Evolutionary conservation across 164 flowering plant genomes (phyloP).

Genomic region (Sextonia rubra): DNA sequence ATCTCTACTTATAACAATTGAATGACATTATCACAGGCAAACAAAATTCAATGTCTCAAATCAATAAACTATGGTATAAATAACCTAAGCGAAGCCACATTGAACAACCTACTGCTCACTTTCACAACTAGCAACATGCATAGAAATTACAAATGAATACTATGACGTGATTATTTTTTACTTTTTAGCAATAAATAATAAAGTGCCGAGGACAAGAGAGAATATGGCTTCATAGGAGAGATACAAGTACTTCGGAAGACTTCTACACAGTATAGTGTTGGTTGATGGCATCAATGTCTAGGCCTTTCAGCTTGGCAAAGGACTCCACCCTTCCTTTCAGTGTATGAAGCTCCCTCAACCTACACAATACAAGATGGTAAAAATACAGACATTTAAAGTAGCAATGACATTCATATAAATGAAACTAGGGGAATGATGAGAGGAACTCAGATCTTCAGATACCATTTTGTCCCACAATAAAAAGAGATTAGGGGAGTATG

Average conservation of each 20-base stretch:
- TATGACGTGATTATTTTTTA: neutral
- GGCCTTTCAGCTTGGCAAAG: conserved; percentile 52
- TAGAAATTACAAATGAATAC: too few species aligned
- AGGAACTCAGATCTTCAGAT: neutral
- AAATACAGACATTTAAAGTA: neutral
- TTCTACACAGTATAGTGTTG: conserved; percentile 52
- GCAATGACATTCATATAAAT: neutral
- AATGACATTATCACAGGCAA: too few species aligned
- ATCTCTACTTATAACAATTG: too few species aligned
- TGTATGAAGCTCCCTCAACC: conserved; percentile 69
- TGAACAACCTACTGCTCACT: too few species aligned
- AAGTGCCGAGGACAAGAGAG: neutral
- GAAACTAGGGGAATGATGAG: neutral
- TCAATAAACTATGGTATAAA: too few species aligned
- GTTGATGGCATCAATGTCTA: conserved; percentile 51
- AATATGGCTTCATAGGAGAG: neutral
- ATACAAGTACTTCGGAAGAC: neutral
- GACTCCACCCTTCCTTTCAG: conserved; percentile 74
- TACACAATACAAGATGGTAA: conserved; percentile 20
- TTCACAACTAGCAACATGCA: too few species aligned
- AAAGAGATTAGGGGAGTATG: neutral
- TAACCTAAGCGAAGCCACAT: too few species aligned
- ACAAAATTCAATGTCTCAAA: too few species aligned
- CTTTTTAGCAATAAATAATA: too few species aligned
- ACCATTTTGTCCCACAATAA: neutral